Evolutionary conservation across 495 filamentous ascomycete genomes (phyloP), one percentile per base, ranked within the genome.

Genomic region (Acidiella bohemica): DNA sequence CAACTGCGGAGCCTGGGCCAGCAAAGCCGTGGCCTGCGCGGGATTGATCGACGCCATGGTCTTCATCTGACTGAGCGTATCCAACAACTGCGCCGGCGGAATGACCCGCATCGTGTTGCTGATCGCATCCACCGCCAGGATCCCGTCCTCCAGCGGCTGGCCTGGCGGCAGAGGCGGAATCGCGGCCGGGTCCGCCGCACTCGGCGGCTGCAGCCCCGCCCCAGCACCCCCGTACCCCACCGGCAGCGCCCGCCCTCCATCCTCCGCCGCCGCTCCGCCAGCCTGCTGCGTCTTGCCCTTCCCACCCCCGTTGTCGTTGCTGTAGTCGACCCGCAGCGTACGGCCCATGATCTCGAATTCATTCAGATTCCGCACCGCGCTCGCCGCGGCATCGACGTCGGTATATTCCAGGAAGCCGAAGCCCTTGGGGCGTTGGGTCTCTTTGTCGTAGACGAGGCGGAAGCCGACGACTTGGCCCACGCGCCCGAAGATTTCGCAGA

Each of bases 371-470:
- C 90, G 80, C 14, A 96, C 87, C 5, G 90, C 90, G 1, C 85
- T 93, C 28, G 88, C 84, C 14, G 90, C 90, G 5, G 84, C 82
- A 53, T 97, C 90, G 61, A 66, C 68, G 50, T 97, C 90, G 19
- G 79, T 73, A 53, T 86, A 97, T 51, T 96, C 88, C 28, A 84
- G 83, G 53, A 97, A 97, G 17, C 90, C 90, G 54, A 93, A 97
- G 10, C 90, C 90, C 59, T 95, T 96, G 0, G 90, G 90, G 30
- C 82, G 75, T 3, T 92, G 90, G 0, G 87, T 96, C 49, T 96
- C 88, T 7, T 81, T 80, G 62, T 97, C 93, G 64, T 93, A 90
- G 50, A 96, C 86, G 11, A 97, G 67, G 23, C 90, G 77, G 59
- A 97, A 96, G 53, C 80, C 85, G n/a, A 88, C 62, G 0, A 95